phyloP scores from a whole-genome alignment of 371 early-diverging fungal species.

The Rhizopus arrhizus region DNA sequence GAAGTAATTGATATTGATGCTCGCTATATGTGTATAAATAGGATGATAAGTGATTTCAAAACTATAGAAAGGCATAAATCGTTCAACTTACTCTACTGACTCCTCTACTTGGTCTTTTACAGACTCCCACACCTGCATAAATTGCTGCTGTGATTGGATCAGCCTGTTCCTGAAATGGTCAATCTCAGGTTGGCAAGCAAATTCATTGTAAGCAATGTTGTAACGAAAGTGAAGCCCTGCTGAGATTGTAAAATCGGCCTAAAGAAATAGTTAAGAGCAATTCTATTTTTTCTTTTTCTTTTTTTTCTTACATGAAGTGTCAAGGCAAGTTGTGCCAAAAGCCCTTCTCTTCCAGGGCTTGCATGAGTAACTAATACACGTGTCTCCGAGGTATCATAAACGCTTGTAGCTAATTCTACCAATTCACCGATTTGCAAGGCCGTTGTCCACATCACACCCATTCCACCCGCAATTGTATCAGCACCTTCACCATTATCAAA shows the following conservation, averaged over 20 bases:
- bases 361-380: conserved; percentile 65
- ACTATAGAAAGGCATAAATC: not conserved
- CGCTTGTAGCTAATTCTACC: conserved; percentile 58
- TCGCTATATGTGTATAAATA: conserved; percentile 39
- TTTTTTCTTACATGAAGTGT: conserved; percentile 50
- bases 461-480: conserved; percentile 69
- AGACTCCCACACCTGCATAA: conserved; percentile 63
- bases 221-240: conserved; percentile 72
- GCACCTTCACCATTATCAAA: conserved; percentile 74
- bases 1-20: conserved; percentile 53
- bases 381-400: conserved; percentile 61
- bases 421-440: conserved; percentile 69
- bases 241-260: conserved; percentile 71
- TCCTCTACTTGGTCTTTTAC: conserved; percentile 63
- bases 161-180: conserved; percentile 63
- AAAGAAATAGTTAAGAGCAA: conserved; percentile 1
- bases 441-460: conserved; percentile 73
- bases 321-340: conserved; percentile 66
- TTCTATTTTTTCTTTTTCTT: not conserved
- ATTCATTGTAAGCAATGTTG: conserved; percentile 70
- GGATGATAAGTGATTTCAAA: not conserved
- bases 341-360: conserved; percentile 66
- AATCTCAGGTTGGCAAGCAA: conserved; percentile 64
- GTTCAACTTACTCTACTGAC: conserved; percentile 54
- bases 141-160: conserved; percentile 57